A percentile compares a stretch with the other conserved stretches of the same genome.
phyloP scores from a whole-genome alignment of 2,329 filamentous ascomycete species.

The Gremmenia infestans region DNA sequence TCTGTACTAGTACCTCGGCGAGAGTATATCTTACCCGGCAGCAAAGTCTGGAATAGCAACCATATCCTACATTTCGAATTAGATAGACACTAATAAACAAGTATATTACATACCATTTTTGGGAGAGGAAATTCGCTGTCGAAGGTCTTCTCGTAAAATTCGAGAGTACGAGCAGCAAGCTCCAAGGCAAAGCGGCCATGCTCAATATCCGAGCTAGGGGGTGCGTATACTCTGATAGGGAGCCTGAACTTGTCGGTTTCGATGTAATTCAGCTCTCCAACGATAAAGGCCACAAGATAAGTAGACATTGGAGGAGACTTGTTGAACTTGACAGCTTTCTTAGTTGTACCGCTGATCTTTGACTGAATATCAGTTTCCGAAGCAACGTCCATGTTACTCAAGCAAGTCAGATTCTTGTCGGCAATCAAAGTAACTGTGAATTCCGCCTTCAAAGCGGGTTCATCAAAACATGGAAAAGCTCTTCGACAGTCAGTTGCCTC shows the following conservation, averaged over 20 bases:
- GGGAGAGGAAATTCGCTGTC: constrained; percentile 80
- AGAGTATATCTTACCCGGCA: constrained; percentile 49
- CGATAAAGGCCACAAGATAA: constrained; percentile 88
- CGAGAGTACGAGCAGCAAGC: constrained; percentile 81
- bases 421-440: constrained; percentile 90
- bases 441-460: constrained; percentile 86
- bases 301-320: constrained; percentile 93
- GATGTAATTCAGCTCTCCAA: constrained; percentile 90
- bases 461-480: constrained; percentile 95
- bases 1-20: neutral
- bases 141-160: constrained; percentile 94
- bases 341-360: constrained; percentile 55
- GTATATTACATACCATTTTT: constrained; percentile 57
- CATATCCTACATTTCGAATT: constrained; percentile 55
- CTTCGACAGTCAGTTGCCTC: constrained; percentile 90
- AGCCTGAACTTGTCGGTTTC: constrained; percentile 89
- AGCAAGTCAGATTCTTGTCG: constrained; percentile 82
- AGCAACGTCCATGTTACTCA: constrained; percentile 95
- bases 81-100: neutral
- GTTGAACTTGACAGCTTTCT: constrained; percentile 88
- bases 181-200: constrained; percentile 88
- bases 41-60: constrained; percentile 94
- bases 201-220: constrained; percentile 82
- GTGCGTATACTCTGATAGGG: constrained; percentile 90
- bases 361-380: constrained; percentile 70